Percentiles rank a stretch among this genome's conserved stretches.
Conservation (phyloP, 495 filamentous ascomycete species). For the Aspergillus sclerotioniger region DNA sequence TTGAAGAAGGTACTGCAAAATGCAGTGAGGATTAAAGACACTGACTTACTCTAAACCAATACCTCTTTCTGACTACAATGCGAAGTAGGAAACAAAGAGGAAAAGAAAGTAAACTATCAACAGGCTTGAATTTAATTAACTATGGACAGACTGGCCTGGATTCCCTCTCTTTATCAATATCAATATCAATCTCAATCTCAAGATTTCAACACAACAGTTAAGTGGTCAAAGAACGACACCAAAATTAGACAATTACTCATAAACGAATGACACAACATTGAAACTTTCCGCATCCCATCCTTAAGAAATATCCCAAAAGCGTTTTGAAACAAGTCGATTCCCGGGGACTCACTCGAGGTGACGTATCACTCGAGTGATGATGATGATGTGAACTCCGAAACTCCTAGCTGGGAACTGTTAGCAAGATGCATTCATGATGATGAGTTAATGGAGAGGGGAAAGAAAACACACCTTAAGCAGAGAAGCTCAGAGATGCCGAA, state of each 20-base stretch:
- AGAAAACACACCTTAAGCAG: background rate
- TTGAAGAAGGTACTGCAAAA: too few relatives aligned
- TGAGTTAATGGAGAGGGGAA: background rate
- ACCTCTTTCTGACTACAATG: background rate
- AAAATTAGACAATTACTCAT: slow-evolving; percentile 4
- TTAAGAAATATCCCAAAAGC: background rate
- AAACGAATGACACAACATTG: slow-evolving; percentile 1
- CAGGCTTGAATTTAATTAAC: background rate
- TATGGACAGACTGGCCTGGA: background rate
- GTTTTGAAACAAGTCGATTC: background rate
- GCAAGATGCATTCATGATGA: background rate
- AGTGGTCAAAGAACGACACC: background rate
- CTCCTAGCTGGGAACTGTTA: background rate
- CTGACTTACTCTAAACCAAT: too few relatives aligned
- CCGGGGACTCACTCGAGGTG: background rate
- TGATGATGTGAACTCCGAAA: background rate
- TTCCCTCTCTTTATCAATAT: background rate
- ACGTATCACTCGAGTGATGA: background rate
- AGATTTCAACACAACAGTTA: background rate
- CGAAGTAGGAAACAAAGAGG: background rate
- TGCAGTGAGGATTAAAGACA: too few relatives aligned
- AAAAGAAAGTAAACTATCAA: background rate
- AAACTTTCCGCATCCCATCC: slow-evolving; percentile 1
- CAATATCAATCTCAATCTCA: too few relatives aligned
- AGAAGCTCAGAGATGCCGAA: background rate